Evolutionary conservation across 1,284 basidiomycete species (phyloP), one percentile per base, ranked within the genome.

Genomic region (Microbotryomycetes sp.): DNA sequence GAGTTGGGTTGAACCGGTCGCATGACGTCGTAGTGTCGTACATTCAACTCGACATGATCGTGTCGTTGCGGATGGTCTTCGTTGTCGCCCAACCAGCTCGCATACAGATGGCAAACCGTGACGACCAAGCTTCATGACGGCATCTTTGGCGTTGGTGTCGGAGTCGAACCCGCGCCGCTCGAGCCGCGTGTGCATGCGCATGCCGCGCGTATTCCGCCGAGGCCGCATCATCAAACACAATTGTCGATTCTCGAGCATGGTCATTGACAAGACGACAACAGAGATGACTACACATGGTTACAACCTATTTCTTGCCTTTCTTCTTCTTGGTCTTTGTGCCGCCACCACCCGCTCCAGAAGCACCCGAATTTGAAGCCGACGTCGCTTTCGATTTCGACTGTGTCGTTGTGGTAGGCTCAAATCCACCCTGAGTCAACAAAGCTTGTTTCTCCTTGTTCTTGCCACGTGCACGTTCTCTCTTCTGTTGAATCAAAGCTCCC

Each of bases 401-500:
- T n/a, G 50, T 12, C 23, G 49, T 32, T 3, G 29, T 32, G 4
- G 16, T 42, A 6, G 51, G 59, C 28, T 60, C 55, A 30, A 49
- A 53, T n/a, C 62, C 54, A 16, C 63, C 67, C 32, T 69, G 67
- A 29, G 63, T 69, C 53, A 65, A 52, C 19, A 55, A 56, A n/a
- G 26, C 53, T 42, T 57, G 48, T 23, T 36, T 26, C 61, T 67
- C 64, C 57, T 64, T 65, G 54, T 67, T 65, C 57, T 59, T 60
- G 14, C 65, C 64, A 45, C 68, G 57, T 57, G 70, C 60, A 70
- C 73, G 69, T 64, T 75, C 63, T 59, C 68, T 59, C 68, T 70
- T 56, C 58, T 72, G 36, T 61, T 73, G 45, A 45, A 75, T 29
- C 64, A 72, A 64, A 58, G 75, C 68, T 65, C 72, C 54, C 70